Conservation (phyloP, 306 rosid genomes). For the Acacia acuminata region DNA sequence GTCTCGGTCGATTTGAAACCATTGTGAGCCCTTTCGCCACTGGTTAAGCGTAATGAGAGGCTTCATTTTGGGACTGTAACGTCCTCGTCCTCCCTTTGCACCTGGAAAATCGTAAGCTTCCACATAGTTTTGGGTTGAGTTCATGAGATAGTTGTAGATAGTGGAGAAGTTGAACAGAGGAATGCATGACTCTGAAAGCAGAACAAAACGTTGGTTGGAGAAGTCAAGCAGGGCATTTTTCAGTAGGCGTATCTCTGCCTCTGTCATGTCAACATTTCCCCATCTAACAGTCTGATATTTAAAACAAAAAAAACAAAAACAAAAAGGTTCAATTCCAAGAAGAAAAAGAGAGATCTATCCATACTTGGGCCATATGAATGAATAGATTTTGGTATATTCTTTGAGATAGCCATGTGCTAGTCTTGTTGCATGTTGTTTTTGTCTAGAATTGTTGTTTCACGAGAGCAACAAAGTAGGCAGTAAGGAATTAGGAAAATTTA, state of each 20-base stretch:
- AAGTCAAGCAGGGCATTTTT: constrained; percentile 74
- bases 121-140: constrained; percentile 50
- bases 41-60: constrained; percentile 50
- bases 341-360: not conserved
- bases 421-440: not conserved
- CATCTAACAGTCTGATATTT: constrained; percentile 63
- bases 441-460: not conserved
- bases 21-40: constrained; percentile 93
- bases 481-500: not conserved
- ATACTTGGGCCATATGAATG: not conserved
- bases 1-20: constrained; percentile 75
- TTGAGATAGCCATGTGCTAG: not conserved
- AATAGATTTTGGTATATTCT: not conserved
- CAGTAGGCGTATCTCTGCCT: constrained; percentile 69
- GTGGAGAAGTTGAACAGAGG: constrained; percentile 79
- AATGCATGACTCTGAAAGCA: constrained; percentile 90
- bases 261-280: constrained; percentile 66
- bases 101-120: constrained; percentile 58
- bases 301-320: not conserved
- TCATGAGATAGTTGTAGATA: constrained; percentile 55
- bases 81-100: constrained; percentile 68
- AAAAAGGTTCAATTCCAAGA: not conserved
- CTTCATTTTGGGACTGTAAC: constrained; percentile 56
- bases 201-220: constrained; percentile 71
- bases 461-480: not conserved